Base-by-base conservation (phyloP, 23 red algal genomes). In the Chondrus crispus region DNA sequence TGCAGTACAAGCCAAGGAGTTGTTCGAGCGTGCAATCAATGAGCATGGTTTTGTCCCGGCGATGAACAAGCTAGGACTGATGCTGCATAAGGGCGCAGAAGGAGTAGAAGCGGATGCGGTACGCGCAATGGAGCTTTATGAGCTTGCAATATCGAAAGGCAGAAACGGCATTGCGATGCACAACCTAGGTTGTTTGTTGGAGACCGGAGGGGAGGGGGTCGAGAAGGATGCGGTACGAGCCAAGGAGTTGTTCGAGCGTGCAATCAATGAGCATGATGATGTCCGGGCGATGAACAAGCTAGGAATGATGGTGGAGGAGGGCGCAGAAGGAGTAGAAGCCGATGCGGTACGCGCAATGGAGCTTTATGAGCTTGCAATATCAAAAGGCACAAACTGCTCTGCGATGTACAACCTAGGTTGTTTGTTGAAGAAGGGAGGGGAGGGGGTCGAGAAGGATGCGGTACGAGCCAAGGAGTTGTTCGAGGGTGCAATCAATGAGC, bases 61-160 rank as follows among this genome's bases (percentile, higher is more conserved):
- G 8, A 68, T 86, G 40, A 41, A 86, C 45, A 55, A 62, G 66
- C 29, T 86, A 32, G 82, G 58, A 10, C 46, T 63, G 33, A 20
- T 86, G 7, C 40, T 86, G 5, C n/a, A 69, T 7, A 18, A 86
- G 13, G 82, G 82, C 8, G 82, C 57, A 7, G 50, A 55, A 2
- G 82, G 63, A 3, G 82, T 86, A 5, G 32, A 68, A 13, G 51
- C 20, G 3, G 82, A 86, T 20, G 58, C 66, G 12, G n/a, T 69
- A 22, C 82, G 82, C 36, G 82, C 82, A 48, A 11, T 86, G 12
- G 63, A 50, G 82, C 82, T 86, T 16, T 84, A 84, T 35, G 80
- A 84, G 62, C 28, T 24, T 4, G 80, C 80, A 63, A 63, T 63
- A 60, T 5, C 30, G 55, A 57, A 52, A 40, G 51, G 5, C 16